Evolutionary conservation across 140 eudicot species (phyloP), one percentile per base, ranked within the genome.

Genomic region (Bidens hawaiensis): DNA sequence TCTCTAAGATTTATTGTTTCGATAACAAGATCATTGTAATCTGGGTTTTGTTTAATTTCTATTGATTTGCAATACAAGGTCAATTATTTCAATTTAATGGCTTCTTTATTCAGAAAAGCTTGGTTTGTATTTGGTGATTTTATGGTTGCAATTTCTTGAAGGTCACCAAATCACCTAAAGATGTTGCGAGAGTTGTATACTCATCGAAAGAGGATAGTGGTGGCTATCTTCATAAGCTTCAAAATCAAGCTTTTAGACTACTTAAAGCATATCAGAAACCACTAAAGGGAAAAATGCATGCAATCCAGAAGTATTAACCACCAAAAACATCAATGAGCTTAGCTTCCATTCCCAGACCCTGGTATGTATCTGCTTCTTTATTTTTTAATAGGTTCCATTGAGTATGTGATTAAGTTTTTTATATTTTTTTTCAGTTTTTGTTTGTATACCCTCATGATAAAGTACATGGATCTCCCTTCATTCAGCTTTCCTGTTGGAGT

Each of bases 271-370:
- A 23, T 83, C 99, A 19, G 64, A 72, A 27, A 65, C 94, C 30
- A 69, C 86, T 25, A 88, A 88, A 72, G 83, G 66, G 65, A 75
- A 68, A 73, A 70, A 62, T 64, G 64, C 67, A 18, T 94, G 85
- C 78, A 94, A 94, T 72, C 99, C 99, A 7, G 99, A 94, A 81
- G 76, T 94, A 42, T 74, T 94, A 65, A 94, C 99, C 40, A 85
- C 70, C 96, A 85, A 78, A 94, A 94, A 59, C 99, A 97, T 67
- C 99, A 94, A 70, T 94, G 99, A 97, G 94, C 97, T n/a, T 60
- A 85, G 86, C 78, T 85, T 83, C 71, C 99, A 94, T 30, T 58
- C 81, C 67, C 96, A 85, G 74, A 60, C 89, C 58, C 72, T 87
- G 89, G 99, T 93, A 78, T 65, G 78, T 16, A 47, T 25, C 64